These are phyloP conservation scores for Quercus glauca DNA, from an alignment of 306 rosid species.

Conservation along the genomic window DNA sequence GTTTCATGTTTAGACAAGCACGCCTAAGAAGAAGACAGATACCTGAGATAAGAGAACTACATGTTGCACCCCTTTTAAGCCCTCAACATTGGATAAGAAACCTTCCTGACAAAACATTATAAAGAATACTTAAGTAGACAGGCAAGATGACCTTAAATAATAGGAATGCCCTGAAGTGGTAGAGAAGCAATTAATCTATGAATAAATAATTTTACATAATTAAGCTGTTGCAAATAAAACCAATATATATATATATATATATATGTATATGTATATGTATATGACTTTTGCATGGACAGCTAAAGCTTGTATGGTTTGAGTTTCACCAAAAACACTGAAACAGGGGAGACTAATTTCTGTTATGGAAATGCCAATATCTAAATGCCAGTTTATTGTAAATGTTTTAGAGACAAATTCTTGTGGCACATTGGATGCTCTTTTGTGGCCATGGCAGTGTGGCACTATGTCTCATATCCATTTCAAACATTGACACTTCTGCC, in stretches of 20 bases:
- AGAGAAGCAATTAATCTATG: neutral
- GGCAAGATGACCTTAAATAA: neutral
- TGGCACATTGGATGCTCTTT: neutral
- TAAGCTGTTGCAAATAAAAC: neutral
- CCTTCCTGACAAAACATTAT: slow-evolving; percentile 59
- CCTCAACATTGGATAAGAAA: slow-evolving; percentile 59
- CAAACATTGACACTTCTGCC: neutral
- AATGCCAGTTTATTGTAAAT: neutral
- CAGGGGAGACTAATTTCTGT: neutral
- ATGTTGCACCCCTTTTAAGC: slow-evolving; percentile 75
- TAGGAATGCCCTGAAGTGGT: neutral
- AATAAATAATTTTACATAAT: neutral
- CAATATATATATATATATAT: no score
- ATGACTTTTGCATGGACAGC: neutral
- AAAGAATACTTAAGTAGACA: neutral
- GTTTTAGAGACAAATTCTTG: neutral
- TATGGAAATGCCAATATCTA: neutral
- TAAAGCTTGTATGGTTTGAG: neutral
- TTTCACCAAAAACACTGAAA: neutral
- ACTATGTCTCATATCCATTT: neutral
- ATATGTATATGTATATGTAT: no score
- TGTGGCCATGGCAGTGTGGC: neutral
- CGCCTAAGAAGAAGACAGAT: slow-evolving; percentile 17
- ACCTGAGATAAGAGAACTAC: slow-evolving; percentile 87
- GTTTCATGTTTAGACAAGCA: neutral